Evolutionary conservation across 2,329 filamentous ascomycete genomes (phyloP).

Genomic region (Microdochium bolleyi): DNA sequence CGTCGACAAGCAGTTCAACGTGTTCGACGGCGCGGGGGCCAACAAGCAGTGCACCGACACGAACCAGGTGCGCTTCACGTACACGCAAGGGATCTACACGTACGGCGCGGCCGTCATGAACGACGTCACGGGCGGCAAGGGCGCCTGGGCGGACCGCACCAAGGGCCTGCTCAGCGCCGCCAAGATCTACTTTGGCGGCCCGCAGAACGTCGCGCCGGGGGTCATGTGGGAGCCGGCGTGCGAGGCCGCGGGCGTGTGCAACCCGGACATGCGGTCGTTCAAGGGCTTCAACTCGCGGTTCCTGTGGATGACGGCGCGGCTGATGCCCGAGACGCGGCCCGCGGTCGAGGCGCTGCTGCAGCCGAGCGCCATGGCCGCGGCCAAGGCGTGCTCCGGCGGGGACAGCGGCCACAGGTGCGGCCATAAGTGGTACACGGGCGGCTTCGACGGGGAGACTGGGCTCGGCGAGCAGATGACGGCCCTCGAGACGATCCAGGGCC

Average conservation of each 20-base stretch:
- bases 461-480: constrained; percentile 59
- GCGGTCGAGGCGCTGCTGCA: constrained; percentile 40
- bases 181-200: constrained; percentile 39
- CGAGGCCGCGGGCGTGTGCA: constrained; percentile 48
- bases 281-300: constrained; percentile 61
- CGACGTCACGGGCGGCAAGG: constrained; percentile 45
- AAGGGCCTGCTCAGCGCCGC: constrained; percentile 42
- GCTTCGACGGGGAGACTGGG: constrained; percentile 45
- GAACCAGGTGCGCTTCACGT: constrained; percentile 54
- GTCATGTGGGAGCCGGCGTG: constrained; percentile 63
- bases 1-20: constrained; percentile 42
- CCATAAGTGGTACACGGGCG: constrained; percentile 53
- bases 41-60: constrained; percentile 42
- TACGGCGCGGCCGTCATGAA: constrained; percentile 57
- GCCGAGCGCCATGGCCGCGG: constrained; percentile 47
- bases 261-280: constrained; percentile 58
- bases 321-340: constrained; percentile 45
- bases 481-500: constrained; percentile 53
- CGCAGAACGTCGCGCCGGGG: constrained; percentile 38
- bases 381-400: constrained; percentile 48
- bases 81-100: constrained; percentile 57
- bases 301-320: constrained; percentile 48
- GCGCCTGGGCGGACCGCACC: constrained; percentile 46
- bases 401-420: constrained; percentile 45
- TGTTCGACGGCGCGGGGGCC: constrained; percentile 56